Evolutionary conservation across 805 yeast genomes (phyloP), one percentile per base, ranked within the genome.

Genomic region (Lachancea sp.): DNA sequence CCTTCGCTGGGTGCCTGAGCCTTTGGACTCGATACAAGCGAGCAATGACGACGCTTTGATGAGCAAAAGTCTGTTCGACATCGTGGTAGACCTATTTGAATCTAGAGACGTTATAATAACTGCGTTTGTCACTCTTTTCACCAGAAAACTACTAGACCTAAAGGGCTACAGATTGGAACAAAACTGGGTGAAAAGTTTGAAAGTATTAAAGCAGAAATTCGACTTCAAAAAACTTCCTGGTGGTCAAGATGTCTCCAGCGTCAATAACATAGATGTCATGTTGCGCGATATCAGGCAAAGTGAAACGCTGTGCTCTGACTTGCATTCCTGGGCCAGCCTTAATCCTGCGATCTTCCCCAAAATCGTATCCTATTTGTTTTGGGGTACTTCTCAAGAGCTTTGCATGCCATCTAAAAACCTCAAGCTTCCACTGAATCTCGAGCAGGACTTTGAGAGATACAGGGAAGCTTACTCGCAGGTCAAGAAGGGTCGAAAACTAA

Each of bases 201-300:
- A 49, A 34, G 34, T 54, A 16, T 36, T 62, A 26, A 45, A 51
- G 36, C 46, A 47, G 4, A 58, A 54, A 42, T 48, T 55, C n/a
- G 39, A 38, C 17, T 36, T 39, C 19, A 47, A 46, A n/a, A 33
- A 30, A 2, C 22, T 35, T 11, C 38, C 47, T 9, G 10, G 42
- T 38, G 35, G 19, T 36, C 27, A 46, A 32, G 60, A 54, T 26
- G 35, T 38, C 13, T 36, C 59, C 2, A 50, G 52, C 30, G 47
- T 90, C 52, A 76, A 74, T 41, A 77, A 78, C 19, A 69, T 89
- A 42, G 95, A 86, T 56, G 87, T 91, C 8, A 93, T 93, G 98
- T 70, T 89, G 15, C 66, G 74, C 33, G 96, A 88, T 60, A 71
- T 89, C 9, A 58, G 67, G 16, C 77, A 76, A 22, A 82, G 95